Percentiles rank a stretch among this genome's conserved stretches.
phyloP scores from a whole-genome alignment of 2,329 filamentous ascomycete genomes.

The Triangularia setosa region DNA sequence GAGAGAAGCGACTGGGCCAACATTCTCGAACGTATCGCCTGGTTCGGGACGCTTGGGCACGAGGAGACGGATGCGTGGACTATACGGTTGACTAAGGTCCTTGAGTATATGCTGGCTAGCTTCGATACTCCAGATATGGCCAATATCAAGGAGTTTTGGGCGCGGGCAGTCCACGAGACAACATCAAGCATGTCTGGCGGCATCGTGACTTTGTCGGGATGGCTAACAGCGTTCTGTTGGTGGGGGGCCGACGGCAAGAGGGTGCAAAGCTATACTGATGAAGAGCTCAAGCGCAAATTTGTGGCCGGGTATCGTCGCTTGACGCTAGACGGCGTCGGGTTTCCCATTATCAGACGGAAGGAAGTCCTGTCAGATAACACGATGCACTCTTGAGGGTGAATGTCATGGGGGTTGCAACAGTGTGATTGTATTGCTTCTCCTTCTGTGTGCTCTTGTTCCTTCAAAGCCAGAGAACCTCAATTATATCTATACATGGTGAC shows the following conservation, averaged over 20 bases:
- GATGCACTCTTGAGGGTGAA: too few relatives aligned
- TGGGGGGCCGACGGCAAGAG: constrained; percentile 12
- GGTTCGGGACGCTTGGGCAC: constrained; percentile 35
- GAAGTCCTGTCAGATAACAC: too few relatives aligned
- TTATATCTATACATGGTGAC: too few relatives aligned
- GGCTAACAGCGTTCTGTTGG: constrained; percentile 19
- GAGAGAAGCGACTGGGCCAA: constrained; percentile 38
- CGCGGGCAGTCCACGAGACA: not conserved
- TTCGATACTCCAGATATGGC: constrained; percentile 31
- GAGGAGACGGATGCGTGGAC: constrained; percentile 33
- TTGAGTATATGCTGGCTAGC: constrained; percentile 36
- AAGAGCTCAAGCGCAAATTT: too few relatives aligned
- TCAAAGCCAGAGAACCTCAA: too few relatives aligned
- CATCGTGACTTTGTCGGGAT: constrained; percentile 9
- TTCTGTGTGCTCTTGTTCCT: too few relatives aligned
- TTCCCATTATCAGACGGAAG: too few relatives aligned
- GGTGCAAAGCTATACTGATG: not conserved
- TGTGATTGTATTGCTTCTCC: too few relatives aligned
- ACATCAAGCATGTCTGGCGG: not conserved
- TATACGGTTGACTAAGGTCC: constrained; percentile 33
- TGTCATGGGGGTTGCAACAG: too few relatives aligned
- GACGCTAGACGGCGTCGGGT: too few relatives aligned
- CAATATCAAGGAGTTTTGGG: constrained; percentile 37
- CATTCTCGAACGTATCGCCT: not conserved
- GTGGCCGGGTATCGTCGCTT: too few relatives aligned